Evolutionary conservation across 805 yeast species (phyloP), one percentile per base, ranked within the genome.

Genomic region (Candida qinlingensis): DNA sequence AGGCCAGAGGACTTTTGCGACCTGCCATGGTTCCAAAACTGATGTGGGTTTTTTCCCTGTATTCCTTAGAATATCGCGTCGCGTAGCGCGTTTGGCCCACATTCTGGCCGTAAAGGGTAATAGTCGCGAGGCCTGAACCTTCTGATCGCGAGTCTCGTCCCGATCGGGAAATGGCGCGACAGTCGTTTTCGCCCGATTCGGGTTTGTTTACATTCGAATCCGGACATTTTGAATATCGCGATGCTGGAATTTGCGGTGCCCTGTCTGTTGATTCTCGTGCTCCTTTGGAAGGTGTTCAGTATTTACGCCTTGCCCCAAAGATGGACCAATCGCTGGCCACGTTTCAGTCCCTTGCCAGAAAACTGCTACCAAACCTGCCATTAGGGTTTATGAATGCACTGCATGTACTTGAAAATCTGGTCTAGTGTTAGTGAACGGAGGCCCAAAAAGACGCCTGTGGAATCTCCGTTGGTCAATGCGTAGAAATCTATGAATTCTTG

Each of bases 51-150:
- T 19, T 19, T 19, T 19, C 19, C 19, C 19, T 19, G 19, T 38
- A 25, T 26, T 29, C 10, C 26, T 9, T 2, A 19, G 30, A 31
- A 33, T 19, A 19, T 41, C 48, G 48, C 44, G 48, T 45, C 48
- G 48, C 48, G 48, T 39, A 7, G 42, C 42, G 46, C 35, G 30
- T 37, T 30, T 38, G 7, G 39, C 19, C 19, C 3, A n/a, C 30
- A 13, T 26, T 19, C 7, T 26, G 37, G 19, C 26, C 44, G n/a
- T 4, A 39, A 43, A 27, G 11, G 47, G 49, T 28, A 46, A 37
- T 41, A 36, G 35, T 46, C 49, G 49, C 44, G 45, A 7, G 35
- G 11, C 2, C 3, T 19, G 19, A 19, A 19, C 19, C 19, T 19
- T 19, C 19, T 19, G 19, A 19, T 19, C 19, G 19, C 19, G 19